phyloP scores from a whole-genome alignment of 805 yeast genomes.

The Zygosaccharomyces pseudorouxii region DNA sequence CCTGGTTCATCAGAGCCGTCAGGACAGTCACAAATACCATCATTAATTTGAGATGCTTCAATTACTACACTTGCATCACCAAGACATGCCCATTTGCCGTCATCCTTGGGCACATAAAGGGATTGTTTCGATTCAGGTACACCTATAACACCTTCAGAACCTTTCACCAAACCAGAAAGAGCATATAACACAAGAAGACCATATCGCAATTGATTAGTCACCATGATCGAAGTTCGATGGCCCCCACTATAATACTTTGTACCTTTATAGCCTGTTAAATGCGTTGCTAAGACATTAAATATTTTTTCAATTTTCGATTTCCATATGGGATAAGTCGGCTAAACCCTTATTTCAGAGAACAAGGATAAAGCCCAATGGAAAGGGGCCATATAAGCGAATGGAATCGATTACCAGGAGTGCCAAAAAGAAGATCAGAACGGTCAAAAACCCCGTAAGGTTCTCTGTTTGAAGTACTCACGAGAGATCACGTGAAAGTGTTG shows the following conservation, averaged over 20 bases:
- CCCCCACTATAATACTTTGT: neutral
- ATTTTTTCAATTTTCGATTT: neutral
- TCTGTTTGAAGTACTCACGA: neutral
- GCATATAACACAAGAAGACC: slow-evolving; percentile 1
- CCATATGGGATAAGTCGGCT: neutral
- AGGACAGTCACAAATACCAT: slow-evolving; percentile 92
- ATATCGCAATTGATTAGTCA: neutral
- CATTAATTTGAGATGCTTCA: slow-evolving; percentile 64
- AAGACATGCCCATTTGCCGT: slow-evolving; percentile 69
- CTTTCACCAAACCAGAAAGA: neutral
- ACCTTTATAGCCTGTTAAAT: neutral
- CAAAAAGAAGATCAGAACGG: neutral
- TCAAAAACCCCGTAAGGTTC: neutral
- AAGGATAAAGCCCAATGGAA: neutral
- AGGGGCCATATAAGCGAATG: neutral
- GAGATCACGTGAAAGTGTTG: slow-evolving; percentile 8
- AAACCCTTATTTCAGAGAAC: neutral
- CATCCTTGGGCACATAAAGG: slow-evolving; percentile 19
- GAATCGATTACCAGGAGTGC: neutral
- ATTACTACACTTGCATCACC: slow-evolving; percentile 59
- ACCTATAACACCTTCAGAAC: slow-evolving; percentile 11
- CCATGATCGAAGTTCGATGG: neutral
- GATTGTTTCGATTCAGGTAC: slow-evolving; percentile 20
- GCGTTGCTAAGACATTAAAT: neutral
- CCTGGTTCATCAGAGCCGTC: slow-evolving; percentile 98